These are phyloP conservation scores for Coemansia sp. DNA, from an alignment of 192 early-diverging fungal genomes.

Conservation along the genomic window DNA sequence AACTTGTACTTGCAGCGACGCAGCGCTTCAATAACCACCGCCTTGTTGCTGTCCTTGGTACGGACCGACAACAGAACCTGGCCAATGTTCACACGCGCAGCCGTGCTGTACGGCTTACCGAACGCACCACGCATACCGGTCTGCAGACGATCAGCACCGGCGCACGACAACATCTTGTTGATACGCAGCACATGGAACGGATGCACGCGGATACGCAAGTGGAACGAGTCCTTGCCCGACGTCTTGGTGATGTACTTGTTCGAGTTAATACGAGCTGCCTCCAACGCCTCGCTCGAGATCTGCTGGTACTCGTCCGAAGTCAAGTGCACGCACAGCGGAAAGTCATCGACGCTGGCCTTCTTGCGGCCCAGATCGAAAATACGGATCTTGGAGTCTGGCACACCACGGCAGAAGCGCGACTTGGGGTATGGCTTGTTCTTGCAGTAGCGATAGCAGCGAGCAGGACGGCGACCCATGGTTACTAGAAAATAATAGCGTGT, in stretches of 20 bases:
- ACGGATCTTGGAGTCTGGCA: constrained; percentile 87
- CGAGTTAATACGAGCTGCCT: constrained; percentile 95
- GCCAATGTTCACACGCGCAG: constrained; percentile 97
- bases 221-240: constrained; percentile 98
- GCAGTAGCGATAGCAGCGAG: constrained; percentile 98
- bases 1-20: constrained; percentile 99
- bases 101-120: constrained; percentile 93
- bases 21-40: constrained; percentile 87
- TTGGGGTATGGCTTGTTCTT: constrained; percentile 99
- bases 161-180: constrained; percentile 99
- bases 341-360: constrained; percentile 96
- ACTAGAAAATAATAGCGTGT: neutral
- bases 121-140: constrained; percentile 99
- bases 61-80: constrained; percentile 96
- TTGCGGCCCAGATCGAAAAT: constrained; percentile 77
- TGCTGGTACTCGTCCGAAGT: constrained; percentile 98
- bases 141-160: constrained; percentile 98
- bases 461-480: constrained; percentile 96
- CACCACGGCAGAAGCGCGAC: constrained; percentile 98
- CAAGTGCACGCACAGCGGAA: constrained; percentile 95
- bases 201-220: constrained; percentile 97
- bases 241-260: constrained; percentile 99
- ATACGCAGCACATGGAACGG: constrained; percentile 99
- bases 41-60: constrained; percentile 92
- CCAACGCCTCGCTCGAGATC: constrained; percentile 97